phyloP scores from a whole-genome alignment of 2,329 filamentous ascomycete genomes.

The Colletotrichum endophyticum region DNA sequence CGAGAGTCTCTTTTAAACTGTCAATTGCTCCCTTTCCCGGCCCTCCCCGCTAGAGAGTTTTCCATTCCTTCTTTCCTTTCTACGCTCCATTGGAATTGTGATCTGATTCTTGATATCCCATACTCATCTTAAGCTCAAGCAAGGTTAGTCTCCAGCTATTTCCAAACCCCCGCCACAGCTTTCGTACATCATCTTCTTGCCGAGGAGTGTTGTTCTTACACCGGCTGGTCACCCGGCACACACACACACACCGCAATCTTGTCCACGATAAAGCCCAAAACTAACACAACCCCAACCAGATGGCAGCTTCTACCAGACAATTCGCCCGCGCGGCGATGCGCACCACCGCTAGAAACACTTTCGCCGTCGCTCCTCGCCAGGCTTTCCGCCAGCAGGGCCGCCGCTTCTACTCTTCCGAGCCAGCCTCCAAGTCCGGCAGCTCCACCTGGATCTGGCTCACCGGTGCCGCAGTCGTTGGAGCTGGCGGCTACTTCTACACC shows the following conservation, averaged over 20 bases:
- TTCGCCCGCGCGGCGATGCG: conserved; percentile 65
- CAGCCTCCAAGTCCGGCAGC: conserved; percentile 55
- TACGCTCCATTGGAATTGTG: neutral
- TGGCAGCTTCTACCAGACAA: conserved; percentile 37
- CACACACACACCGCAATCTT: neutral
- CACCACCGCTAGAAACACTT: conserved; percentile 61
- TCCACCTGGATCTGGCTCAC: conserved; percentile 60
- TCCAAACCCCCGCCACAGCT: neutral
- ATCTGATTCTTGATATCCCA: neutral
- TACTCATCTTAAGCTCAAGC: neutral
- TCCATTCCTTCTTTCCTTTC: neutral
- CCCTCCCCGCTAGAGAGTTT: neutral
- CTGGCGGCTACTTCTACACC: conserved; percentile 71
- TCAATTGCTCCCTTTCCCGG: neutral
- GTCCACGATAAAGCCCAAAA: neutral
- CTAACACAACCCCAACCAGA: neutral
- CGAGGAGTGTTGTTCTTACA: neutral
- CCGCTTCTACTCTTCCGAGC: conserved; percentile 80
- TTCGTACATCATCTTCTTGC: conserved; percentile 4
- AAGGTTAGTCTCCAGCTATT: conserved; percentile 1
- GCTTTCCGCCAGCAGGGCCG: conserved; percentile 76
- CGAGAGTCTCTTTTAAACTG: conserved; percentile 1
- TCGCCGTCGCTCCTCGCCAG: conserved; percentile 66
- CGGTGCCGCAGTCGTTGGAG: conserved; percentile 63
- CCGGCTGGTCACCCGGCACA: neutral